A percentile compares a stretch with the other conserved stretches of the same genome.
Conservation (phyloP, 768 basidiomycete species). For the Hirschioporus abietinus region DNA sequence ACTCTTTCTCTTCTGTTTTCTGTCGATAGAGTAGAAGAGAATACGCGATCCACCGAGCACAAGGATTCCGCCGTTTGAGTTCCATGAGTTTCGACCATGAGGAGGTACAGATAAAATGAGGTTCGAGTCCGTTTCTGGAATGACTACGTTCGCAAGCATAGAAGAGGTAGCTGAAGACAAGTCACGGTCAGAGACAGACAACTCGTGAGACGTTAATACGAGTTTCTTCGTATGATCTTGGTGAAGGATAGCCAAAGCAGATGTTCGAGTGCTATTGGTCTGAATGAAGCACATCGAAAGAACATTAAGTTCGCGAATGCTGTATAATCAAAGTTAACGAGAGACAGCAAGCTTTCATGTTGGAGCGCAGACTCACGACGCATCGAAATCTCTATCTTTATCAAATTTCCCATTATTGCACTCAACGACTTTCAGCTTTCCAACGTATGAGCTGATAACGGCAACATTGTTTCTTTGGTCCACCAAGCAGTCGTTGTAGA, state of each 20-base stretch:
- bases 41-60: slow-evolving; percentile 66
- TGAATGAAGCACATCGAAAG: slow-evolving; percentile 61
- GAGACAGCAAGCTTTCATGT: slow-evolving; percentile 10
- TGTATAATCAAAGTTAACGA: slow-evolving; percentile 19
- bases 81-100: slow-evolving; percentile 16
- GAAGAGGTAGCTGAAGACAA: slow-evolving; percentile 43
- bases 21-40: slow-evolving; percentile 45
- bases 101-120: slow-evolving; percentile 38
- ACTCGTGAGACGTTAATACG: slow-evolving; percentile 61
- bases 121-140: slow-evolving; percentile 37
- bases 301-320: slow-evolving; percentile 64
- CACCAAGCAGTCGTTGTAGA: slow-evolving; percentile 64
- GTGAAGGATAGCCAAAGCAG: slow-evolving; percentile 59
- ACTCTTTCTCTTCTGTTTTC: slow-evolving; percentile 46
- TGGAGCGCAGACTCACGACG: slow-evolving; percentile 43
- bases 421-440: slow-evolving; percentile 60
- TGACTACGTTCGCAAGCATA: slow-evolving; percentile 25
- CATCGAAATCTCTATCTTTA: slow-evolving; percentile 59
- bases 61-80: slow-evolving; percentile 59
- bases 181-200: slow-evolving; percentile 44
- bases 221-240: slow-evolving; percentile 46
- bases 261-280: slow-evolving; percentile 33
- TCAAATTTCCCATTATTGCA: slow-evolving; percentile 50
- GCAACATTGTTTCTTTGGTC: slow-evolving; percentile 57
- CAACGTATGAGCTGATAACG: slow-evolving; percentile 60